phyloP scores from a whole-genome alignment of 768 basidiomycete genomes.

The Atractiella rhizophila region DNA sequence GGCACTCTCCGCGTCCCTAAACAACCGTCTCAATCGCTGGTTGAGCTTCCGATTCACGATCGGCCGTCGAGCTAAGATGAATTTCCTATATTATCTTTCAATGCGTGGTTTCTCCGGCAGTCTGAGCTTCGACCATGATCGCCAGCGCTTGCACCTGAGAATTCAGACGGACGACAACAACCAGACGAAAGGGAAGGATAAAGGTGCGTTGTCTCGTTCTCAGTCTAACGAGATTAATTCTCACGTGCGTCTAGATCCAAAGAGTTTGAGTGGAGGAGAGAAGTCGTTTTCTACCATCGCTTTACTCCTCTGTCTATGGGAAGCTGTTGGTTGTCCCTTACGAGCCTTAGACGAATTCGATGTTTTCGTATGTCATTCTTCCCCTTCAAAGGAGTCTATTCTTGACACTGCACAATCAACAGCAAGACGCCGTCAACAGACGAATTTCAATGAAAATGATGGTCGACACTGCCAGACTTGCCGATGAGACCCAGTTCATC shows the following conservation, averaged over 20 bases:
- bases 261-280: conserved; percentile 66
- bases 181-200: conserved; percentile 6
- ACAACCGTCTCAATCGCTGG: conserved; percentile 46
- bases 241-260: conserved; percentile 34
- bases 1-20: conserved; percentile 42
- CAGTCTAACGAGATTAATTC: background rate
- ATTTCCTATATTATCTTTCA: conserved; percentile 52
- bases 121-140: conserved; percentile 58
- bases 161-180: conserved; percentile 8
- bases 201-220: conserved; percentile 1
- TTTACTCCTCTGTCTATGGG: conserved; percentile 80
- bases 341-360: conserved; percentile 97
- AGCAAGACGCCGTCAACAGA: conserved; percentile 27
- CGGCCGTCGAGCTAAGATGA: conserved; percentile 44
- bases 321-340: conserved; percentile 76
- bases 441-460: conserved; percentile 88
- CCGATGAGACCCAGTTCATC: conserved; percentile 73
- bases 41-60: conserved; percentile 67
- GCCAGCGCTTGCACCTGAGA: conserved; percentile 37
- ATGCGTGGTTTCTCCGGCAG: conserved; percentile 33
- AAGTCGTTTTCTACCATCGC: conserved; percentile 94
- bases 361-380: conserved; percentile 41
- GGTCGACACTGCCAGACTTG: conserved; percentile 69
- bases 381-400: background rate
- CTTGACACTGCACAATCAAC: background rate